A percentile compares a stretch with the other conserved stretches of the same genome.
Evolutionary conservation across 2,329 filamentous ascomycete species (phyloP).

Genomic region (Diaporthe caulivora): DNA sequence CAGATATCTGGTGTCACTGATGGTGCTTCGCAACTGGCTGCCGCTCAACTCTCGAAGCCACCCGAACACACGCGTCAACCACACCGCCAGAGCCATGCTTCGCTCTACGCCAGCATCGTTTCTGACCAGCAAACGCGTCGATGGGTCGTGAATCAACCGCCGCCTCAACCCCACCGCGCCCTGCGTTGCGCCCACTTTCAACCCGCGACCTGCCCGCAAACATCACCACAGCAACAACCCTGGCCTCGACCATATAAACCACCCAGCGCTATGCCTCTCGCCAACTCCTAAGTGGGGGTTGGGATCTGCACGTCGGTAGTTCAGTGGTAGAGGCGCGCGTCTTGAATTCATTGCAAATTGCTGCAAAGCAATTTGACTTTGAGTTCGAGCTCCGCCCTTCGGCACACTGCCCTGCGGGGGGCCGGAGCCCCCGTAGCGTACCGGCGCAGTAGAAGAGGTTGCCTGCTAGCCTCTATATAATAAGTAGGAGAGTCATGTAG

Average conservation of each 20-base stretch:
- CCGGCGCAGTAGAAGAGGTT: background rate
- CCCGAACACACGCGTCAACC: no score
- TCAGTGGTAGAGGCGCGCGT: background rate
- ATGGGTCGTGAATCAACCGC: background rate
- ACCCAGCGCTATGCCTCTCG: background rate
- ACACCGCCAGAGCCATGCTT: no score
- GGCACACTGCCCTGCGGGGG: background rate
- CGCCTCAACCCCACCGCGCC: background rate
- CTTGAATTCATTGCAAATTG: background rate
- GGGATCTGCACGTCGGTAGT: background rate
- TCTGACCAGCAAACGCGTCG: no score
- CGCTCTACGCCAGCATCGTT: no score
- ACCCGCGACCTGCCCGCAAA: background rate
- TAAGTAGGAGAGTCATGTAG: constrained; percentile 15
- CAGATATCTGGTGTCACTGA: background rate
- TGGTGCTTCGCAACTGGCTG: background rate
- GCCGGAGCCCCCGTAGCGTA: background rate
- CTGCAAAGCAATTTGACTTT: no score
- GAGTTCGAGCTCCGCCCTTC: background rate
- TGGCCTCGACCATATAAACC: background rate
- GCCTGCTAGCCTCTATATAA: constrained; percentile 21
- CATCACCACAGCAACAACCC: background rate
- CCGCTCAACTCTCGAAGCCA: no score
- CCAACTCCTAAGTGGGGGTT: background rate
- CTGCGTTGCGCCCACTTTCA: background rate